Evolutionary conservation across 148 eudicot genomes (phyloP).

Genomic region (Beta vulgaris): DNA sequence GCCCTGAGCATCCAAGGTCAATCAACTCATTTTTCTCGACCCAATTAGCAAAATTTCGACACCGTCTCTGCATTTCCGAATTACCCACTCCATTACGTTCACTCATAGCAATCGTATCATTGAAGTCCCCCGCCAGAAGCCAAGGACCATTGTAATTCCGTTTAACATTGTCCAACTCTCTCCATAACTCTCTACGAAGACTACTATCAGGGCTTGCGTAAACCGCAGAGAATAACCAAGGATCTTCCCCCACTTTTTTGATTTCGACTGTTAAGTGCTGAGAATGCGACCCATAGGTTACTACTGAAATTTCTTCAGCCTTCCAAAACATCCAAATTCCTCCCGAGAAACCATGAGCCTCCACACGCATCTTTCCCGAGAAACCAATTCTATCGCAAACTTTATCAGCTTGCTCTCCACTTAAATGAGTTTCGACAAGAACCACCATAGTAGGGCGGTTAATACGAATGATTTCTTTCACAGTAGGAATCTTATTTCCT

Average conservation of each 20-base stretch:
- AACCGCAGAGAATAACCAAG: not conserved
- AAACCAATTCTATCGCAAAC: no score
- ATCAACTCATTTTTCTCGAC: not conserved
- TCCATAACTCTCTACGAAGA: not conserved
- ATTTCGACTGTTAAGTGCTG: not conserved
- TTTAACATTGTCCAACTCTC: not conserved
- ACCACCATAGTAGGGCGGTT: no score
- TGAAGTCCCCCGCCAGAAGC: not conserved
- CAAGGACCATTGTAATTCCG: not conserved
- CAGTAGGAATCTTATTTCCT: no score
- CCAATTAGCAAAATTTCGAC: not conserved
- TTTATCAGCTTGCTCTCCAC: no score
- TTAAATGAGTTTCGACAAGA: no score
- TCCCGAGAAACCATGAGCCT: not conserved
- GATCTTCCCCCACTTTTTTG: not conserved
- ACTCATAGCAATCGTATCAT: not conserved
- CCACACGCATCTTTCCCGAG: not conserved
- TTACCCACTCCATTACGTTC: not conserved
- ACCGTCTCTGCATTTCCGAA: not conserved
- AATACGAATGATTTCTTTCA: no score
- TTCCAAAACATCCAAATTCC: not conserved
- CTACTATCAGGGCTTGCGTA: not conserved
- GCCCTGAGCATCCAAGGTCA: not conserved
- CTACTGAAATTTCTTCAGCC: not conserved
- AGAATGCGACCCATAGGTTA: accelerated